Base-by-base conservation (phyloP, 495 filamentous ascomycete genomes). In the Opeltia flavorubescens region DNA sequence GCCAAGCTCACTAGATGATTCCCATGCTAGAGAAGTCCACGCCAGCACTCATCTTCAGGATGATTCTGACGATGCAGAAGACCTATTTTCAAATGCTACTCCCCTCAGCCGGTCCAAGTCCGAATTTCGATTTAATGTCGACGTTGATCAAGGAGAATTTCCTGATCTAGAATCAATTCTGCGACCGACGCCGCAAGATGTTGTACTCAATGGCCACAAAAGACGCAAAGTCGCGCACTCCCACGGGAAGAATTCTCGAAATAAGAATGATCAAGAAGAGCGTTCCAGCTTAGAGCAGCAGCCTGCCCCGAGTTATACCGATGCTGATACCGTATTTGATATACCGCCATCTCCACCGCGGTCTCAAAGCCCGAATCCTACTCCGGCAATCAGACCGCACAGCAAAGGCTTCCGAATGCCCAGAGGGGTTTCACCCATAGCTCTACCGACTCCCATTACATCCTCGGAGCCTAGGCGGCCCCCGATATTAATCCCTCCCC, bases 271-370 rank as follows among this genome's bases (percentile, higher is more conserved):
- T 8, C 25, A 12, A 7, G 12, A 23, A 15, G 2, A 24, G 5
- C 23, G 2, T 8, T 11, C 18, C 11, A 12, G 17, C 6, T n/a
- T 17, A 3, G 6, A 11, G 11, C 5, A 40, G 8, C 9, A 13
- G n/a, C 13, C n/a, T n/a, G 44, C 17, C 41, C 9, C 43, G 12
- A 11, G 23, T 7, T 33, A 21, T n/a, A 36, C 13, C n/a, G 3
- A 12, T 24, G 29, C n/a, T 30, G 27, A 29, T 15, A 30, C 54
- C 20, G 58, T 68, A 34, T 47, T 68, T 15, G 55, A 61, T 1
- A 62, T 59, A 18, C 72, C 67, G 21, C 68, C 71, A 11, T 66
- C 67, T 25, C 59, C 58, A 25, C 62, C 69, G 23, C 57, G 57
- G 15, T 60, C 60, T 52, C 47, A 53, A 1, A 62, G 59, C 5